Percentiles rank a stretch among this genome's conserved stretches.
Evolutionary conservation across 345 rosid species (phyloP).

Genomic region (Chamaenerion angustifolium): DNA sequence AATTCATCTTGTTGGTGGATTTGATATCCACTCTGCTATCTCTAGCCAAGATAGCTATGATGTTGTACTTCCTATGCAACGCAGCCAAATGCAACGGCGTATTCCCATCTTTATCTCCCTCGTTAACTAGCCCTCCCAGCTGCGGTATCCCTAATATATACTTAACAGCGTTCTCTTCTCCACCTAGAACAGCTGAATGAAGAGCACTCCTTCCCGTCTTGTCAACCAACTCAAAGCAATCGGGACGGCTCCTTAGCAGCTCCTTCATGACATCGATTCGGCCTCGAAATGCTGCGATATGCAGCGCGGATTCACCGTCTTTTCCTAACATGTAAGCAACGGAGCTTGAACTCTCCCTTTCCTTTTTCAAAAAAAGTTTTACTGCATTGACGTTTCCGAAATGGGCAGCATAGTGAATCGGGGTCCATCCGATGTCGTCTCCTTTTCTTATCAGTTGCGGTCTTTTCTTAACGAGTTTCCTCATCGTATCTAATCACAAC

Average conservation of each 20-base stretch:
- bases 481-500: conserved; percentile 7
- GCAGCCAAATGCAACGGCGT: conserved; percentile 26
- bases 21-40: conserved; percentile 1
- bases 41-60: conserved; percentile 6
- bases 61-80: conserved; percentile 1
- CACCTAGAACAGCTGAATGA: conserved; percentile 16
- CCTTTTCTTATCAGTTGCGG: conserved; percentile 6
- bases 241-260: conserved; percentile 9
- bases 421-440: conserved; percentile 15
- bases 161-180: conserved; percentile 4
- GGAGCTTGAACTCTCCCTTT: neutral
- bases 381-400: conserved; percentile 9
- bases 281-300: conserved; percentile 14
- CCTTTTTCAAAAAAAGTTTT: conserved; percentile 2
- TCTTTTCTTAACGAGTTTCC: conserved; percentile 10
- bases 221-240: conserved; percentile 8
- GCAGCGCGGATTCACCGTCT: conserved; percentile 15
- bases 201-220: conserved; percentile 14
- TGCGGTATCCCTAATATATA: conserved; percentile 4
- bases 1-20: conserved; percentile 7
- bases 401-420: conserved; percentile 16
- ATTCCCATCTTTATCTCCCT: conserved; percentile 16
- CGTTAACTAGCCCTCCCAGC: conserved; percentile 9
- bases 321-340: conserved; percentile 12
- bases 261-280: conserved; percentile 3